Percentiles rank a stretch among this genome's conserved stretches.
Conservation (phyloP, 306 rosid genomes). For the Ormosia semicastrata region DNA sequence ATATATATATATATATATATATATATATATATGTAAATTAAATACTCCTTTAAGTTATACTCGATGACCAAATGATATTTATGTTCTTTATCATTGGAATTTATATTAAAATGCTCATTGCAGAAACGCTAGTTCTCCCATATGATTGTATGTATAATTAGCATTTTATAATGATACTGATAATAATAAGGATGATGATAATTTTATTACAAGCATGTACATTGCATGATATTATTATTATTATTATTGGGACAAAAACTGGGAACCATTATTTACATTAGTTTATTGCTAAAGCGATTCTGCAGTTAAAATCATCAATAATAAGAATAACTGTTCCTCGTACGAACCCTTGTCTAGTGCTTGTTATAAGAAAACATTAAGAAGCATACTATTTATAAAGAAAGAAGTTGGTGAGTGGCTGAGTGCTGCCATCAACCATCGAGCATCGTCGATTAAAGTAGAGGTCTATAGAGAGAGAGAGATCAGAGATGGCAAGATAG, state of each 20-base stretch:
- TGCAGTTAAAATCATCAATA: conserved; percentile 6
- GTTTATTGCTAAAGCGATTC: conserved; percentile 25
- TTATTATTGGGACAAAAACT: conserved; percentile 9
- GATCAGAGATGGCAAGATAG: not conserved
- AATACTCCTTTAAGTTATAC: conserved; percentile 14
- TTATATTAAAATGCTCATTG: not conserved
- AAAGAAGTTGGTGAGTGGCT: conserved; percentile 16
- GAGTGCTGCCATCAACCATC: conserved; percentile 15
- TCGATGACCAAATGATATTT: conserved; percentile 15
- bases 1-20: conserved; percentile 21
- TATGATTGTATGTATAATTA: conserved; percentile 33
- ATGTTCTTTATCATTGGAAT: not conserved
- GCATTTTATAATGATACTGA: not conserved
- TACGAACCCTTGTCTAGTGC: conserved; percentile 34
- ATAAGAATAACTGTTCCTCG: conserved; percentile 32
- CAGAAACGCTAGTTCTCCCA: not conserved
- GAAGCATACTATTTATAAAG: not conserved
- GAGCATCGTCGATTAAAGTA: conserved; percentile 22
- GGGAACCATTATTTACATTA: conserved; percentile 8
- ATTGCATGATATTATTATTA: not conserved
- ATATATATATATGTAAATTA: conserved; percentile 24
- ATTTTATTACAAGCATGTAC: not conserved
- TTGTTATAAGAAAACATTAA: conserved; percentile 20
- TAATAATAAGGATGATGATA: not conserved
- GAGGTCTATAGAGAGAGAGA: not conserved